Evolutionary conservation across 2,329 filamentous ascomycete species (phyloP), one percentile per base, ranked within the genome.

Genomic region (Pseudogymnoascus sp.): DNA sequence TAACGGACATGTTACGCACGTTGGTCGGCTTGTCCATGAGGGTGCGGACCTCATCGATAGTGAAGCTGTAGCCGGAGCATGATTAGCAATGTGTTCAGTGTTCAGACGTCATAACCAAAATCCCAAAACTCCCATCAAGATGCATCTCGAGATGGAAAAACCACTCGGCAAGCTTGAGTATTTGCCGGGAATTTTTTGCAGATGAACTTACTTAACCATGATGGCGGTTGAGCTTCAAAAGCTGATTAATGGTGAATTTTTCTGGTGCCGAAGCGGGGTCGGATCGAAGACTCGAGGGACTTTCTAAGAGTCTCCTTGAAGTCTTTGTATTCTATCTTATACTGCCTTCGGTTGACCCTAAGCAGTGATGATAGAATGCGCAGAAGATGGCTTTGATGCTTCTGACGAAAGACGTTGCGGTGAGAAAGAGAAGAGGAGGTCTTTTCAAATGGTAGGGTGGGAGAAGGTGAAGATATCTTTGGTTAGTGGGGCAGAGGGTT

Each of bases 1-100:
- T 97, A 79, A 99, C 94, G 83, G 92, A 97, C 93, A 97, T 97
- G 87, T 97, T 97, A 80, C 84, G 83, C 77, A 87, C 84, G 78
- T 88, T 87, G 76, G 77, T 82, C 71, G 89, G 86, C 81, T 87
- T 87, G 85, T 91, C 88, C 88, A 89, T 90, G 76, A 89, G 79
- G 73, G 66, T 71, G 78, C 88, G 87, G 78, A 92, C 89, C 86
- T 91, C 92, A 78, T 97, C 93, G 81, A 97, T 88, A 76, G 94
- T 97, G 88, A 97, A 97, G 88, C 92, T 97, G 76, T 77, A 71
- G 66, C 68, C 66, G 69, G 67, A 68, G 69, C 72, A 68, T 61
- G 71, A 78, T 88, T 77, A 88, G 82, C 73, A 73, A 61, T 59
- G 26, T 33, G 26, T 44, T 47, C 35, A 33, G 26, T 33, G 26